Evolutionary conservation across 768 basidiomycete species (phyloP).

Genomic region (Boletus rufocinnamomeus): DNA sequence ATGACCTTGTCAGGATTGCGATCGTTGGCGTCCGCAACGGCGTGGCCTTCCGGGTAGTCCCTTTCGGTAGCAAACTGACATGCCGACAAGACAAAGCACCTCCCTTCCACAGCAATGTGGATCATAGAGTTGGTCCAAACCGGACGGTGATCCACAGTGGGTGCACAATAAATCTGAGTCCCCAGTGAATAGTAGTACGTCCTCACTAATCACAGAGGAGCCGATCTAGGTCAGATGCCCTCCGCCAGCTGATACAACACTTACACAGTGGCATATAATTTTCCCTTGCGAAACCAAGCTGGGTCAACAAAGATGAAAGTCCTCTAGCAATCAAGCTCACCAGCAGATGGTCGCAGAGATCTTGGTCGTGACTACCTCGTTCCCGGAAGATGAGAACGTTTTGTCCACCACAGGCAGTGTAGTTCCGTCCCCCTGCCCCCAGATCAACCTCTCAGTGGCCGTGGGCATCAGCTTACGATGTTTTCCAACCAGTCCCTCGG

Average conservation of each 20-base stretch:
- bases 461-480: constrained; percentile 69
- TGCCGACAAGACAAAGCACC: constrained; percentile 67
- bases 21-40: constrained; percentile 40
- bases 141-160: constrained; percentile 62
- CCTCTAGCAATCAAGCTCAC: constrained; percentile 33
- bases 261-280: constrained; percentile 67
- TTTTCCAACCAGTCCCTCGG: constrained; percentile 54
- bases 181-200: constrained; percentile 60
- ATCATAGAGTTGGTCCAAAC: constrained; percentile 59
- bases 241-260: constrained; percentile 20
- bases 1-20: constrained; percentile 51
- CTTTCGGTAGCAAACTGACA: constrained; percentile 58
- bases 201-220: constrained; percentile 44
- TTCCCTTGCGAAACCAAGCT: constrained; percentile 47
- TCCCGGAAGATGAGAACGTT: constrained; percentile 35
- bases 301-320: neutral
- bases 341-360: constrained; percentile 61
- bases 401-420: constrained; percentile 52
- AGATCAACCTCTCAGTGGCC: constrained; percentile 57
- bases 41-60: constrained; percentile 52
- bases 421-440: constrained; percentile 60
- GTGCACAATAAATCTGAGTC: constrained; percentile 63
- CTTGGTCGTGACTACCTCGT: constrained; percentile 40
- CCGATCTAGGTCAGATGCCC: constrained; percentile 3
- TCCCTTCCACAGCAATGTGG: constrained; percentile 67